Evolutionary conservation across 2,329 filamentous ascomycete species (phyloP), one percentile per base, ranked within the genome.

Genomic region (Plenodomus lindquistii): DNA sequence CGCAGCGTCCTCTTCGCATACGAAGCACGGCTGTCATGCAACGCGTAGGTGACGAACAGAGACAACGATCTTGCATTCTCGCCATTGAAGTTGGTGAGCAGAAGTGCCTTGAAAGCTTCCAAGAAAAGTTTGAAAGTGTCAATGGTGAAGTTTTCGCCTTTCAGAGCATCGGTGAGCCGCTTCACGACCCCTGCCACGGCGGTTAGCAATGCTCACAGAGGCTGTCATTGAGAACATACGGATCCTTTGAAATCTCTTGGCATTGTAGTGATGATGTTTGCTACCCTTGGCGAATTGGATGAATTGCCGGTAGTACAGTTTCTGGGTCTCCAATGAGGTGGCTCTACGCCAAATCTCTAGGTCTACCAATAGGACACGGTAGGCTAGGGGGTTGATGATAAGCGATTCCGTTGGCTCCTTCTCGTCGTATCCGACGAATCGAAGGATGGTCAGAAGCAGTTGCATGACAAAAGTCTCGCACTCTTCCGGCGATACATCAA

Each of bases 351-450:
- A 99, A 17, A 93, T 88, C 63, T 97, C 93, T 57, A 95, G 84
- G 71, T 99, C 94, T 44, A 97, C 89, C 21, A 99, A 80, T 16
- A 99, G 79, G 27, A 96, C 87, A 38, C 94, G 86, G 72, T 97
- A 99, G 3, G 93, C 94, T 53, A 99, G 80, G 0, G 94, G 93
- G 62, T 99, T 99, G 59, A 96, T 89, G 67, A 99, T 95, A 62
- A 97, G 89, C 1, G 93, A 97, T 48, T 93, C 87, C 48, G 91
- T 84, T 0, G 91, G 89, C 27, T 85, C 81, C n/a, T 82, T 77
- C 56, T 87, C 85, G 52, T 92, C 86, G 71, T 96, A 97, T 2
- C 94, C 94, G 50, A 97, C 86, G 69, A 97, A 99, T 7, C 83
- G 81, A 16, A 99, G 80, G 3, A 96, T 84, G 19, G 93, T 77